These are phyloP conservation scores for Puccinia horiana DNA, from an alignment of 1,284 basidiomycete species.

Conservation along the genomic window DNA sequence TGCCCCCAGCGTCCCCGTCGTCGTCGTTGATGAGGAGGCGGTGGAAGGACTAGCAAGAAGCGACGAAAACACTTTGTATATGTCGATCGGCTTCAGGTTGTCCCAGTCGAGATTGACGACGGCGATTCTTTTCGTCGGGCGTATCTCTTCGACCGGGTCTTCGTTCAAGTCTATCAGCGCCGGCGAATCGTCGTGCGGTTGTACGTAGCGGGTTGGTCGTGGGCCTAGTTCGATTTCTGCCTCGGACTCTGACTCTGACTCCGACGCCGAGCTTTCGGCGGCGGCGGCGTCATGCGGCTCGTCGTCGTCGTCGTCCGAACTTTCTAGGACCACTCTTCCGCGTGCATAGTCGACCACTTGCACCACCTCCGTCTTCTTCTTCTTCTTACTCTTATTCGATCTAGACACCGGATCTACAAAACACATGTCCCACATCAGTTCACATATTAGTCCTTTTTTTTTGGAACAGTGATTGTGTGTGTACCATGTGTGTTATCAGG, in stretches of 20 bases:
- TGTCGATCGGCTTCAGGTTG: constrained; percentile 81
- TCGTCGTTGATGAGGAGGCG: constrained; percentile 58
- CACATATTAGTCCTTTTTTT: too few species aligned
- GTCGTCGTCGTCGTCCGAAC: constrained; percentile 65
- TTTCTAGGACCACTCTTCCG: constrained; percentile 79
- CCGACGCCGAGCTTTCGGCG: too few species aligned
- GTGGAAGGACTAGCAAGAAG: constrained; percentile 65
- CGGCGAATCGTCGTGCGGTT: too few species aligned
- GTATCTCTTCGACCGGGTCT: constrained; percentile 56
- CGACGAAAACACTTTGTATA: constrained; percentile 91
- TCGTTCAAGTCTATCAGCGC: constrained; percentile 84
- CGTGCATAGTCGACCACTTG: constrained; percentile 77
- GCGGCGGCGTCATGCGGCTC: too few species aligned
- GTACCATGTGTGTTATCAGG: not conserved
- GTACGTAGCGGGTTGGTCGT: too few species aligned
- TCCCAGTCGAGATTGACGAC: constrained; percentile 99
- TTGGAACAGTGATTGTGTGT: not conserved
- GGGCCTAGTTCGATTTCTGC: constrained; percentile 51
- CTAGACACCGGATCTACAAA: too few species aligned
- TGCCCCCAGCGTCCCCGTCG: too few species aligned
- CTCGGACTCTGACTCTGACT: constrained; percentile 57
- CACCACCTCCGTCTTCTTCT: not conserved
- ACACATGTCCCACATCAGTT: too few species aligned
- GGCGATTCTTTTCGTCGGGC: constrained; percentile 73
- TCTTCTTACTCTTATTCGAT: not conserved